Evolutionary conservation across 2,329 filamentous ascomycete species (phyloP), one percentile per base, ranked within the genome.

Genomic region (Exophiala phaeomuriformis): DNA sequence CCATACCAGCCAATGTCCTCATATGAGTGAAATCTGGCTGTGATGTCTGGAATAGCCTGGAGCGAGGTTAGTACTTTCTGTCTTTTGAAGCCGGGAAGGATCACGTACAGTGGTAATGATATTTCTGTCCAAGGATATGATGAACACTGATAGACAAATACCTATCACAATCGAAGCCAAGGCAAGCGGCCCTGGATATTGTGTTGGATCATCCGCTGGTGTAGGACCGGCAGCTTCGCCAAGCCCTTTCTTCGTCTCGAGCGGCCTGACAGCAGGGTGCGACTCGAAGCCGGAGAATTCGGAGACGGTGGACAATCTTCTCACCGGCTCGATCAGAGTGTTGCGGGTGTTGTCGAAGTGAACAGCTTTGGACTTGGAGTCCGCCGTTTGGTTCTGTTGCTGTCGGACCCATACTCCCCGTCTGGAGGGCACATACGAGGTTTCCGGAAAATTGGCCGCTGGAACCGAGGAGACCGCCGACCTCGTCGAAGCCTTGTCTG

Each of bases 101-200:
- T 19, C 19, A 19, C 52, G 12, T 54, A 63, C 59, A 27, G 61
- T 61, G 9, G 57, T 63, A 44, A 64, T 59, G 42, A 63, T 63
- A 40, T 52, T 61, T 52, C 62, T 49, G 48, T 65, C 63, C n/a
- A 67, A 49, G 1, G 64, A 63, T 12, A 67, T 61, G 3, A 66
- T 57, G 39, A 66, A 64, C 1, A 67, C 63, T 31, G 62, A 60
- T 8, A 68, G 52, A 49, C 61, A 64, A 27, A 68, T 60, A 7
- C 65, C 65, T 5, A 58, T 42, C 40, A 66, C 61, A 19, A 68
- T 45, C 33, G 65, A 49, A 10, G 52, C 41, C 7, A 66, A 49
- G 2, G 51, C 53, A 8, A 66, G 37, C 33, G 57, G 51, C 12
- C 59, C 57, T 2, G 65, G 65, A 59, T 66, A 66, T 10, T 50